Evolutionary conservation across 306 rosid genomes (phyloP).

Genomic region (Prunus mume): DNA sequence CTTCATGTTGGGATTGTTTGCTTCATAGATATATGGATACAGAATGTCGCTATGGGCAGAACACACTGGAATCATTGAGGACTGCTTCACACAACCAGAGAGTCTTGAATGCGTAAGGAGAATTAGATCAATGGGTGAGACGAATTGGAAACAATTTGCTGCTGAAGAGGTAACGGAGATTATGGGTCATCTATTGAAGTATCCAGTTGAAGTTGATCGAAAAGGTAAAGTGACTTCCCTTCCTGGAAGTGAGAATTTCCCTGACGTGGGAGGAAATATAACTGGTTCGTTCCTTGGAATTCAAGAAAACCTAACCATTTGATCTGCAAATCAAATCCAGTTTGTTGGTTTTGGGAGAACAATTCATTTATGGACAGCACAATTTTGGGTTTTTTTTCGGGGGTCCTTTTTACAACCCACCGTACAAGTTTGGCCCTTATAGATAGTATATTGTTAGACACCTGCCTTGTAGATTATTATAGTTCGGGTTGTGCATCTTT

Average conservation of each 20-base stretch:
- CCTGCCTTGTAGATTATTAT: background rate
- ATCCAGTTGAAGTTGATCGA: slow-evolving; percentile 78
- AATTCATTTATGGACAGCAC: background rate
- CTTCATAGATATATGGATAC: slow-evolving; percentile 70
- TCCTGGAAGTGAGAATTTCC: slow-evolving; percentile 76
- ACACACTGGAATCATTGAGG: slow-evolving; percentile 65
- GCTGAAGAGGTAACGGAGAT: slow-evolving; percentile 68
- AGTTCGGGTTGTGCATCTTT: background rate
- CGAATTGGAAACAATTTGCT: slow-evolving; percentile 80
- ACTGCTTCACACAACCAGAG: slow-evolving; percentile 73
- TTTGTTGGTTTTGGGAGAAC: background rate
- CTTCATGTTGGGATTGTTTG: slow-evolving; percentile 7
- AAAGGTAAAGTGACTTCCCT: slow-evolving; percentile 77
- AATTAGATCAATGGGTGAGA: slow-evolving; percentile 64
- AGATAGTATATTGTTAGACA: background rate
- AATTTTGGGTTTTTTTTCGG: background rate
- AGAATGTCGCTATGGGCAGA: slow-evolving; percentile 99
- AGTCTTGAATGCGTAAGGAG: slow-evolving; percentile 81
- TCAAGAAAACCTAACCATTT: slow-evolving; percentile 88
- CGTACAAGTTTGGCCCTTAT: background rate
- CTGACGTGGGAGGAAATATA: slow-evolving; percentile 89
- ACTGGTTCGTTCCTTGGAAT: slow-evolving; percentile 84
- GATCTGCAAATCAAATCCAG: slow-evolving; percentile 21
- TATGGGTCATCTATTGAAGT: slow-evolving; percentile 79
- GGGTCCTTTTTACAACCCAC: background rate